phyloP scores from a whole-genome alignment of 1,284 basidiomycete genomes.

The Irpex rosettiformis region DNA sequence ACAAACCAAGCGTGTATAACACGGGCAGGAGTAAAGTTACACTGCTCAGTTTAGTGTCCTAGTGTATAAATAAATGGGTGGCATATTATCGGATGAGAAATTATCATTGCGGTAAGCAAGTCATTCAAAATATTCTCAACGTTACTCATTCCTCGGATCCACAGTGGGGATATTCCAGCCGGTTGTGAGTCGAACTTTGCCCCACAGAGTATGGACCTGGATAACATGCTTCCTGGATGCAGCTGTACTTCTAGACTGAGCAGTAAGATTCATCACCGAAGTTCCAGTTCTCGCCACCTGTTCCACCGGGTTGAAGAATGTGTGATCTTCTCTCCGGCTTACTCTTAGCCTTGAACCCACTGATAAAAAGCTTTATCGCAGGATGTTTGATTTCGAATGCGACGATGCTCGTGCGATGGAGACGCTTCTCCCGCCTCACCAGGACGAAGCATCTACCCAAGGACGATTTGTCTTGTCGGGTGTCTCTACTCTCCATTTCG shows the following conservation, averaged over 20 bases:
- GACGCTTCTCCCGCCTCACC: neutral
- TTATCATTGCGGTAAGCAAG: neutral
- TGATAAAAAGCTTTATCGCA: neutral
- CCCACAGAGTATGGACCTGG: neutral
- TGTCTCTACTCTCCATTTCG: neutral
- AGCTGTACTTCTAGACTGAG: neutral
- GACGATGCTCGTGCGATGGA: neutral
- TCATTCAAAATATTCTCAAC: neutral
- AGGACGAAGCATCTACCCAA: neutral
- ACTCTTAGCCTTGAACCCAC: neutral
- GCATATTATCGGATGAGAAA: neutral
- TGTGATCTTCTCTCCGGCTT: neutral
- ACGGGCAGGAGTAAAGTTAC: neutral
- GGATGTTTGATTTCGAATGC: neutral
- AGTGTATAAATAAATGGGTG: neutral
- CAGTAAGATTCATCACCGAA: neutral
- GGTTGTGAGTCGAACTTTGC: neutral
- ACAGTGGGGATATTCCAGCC: neutral
- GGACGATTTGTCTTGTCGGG: neutral
- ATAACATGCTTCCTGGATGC: neutral
- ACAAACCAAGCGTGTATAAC: neutral
- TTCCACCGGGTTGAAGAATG: neutral
- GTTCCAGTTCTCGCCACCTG: neutral
- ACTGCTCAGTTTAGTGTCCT: too few species aligned
- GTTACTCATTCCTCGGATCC: conserved; percentile 2